Base-by-base conservation (phyloP, 2,329 filamentous ascomycete species). In the Grosmannia serpens region DNA sequence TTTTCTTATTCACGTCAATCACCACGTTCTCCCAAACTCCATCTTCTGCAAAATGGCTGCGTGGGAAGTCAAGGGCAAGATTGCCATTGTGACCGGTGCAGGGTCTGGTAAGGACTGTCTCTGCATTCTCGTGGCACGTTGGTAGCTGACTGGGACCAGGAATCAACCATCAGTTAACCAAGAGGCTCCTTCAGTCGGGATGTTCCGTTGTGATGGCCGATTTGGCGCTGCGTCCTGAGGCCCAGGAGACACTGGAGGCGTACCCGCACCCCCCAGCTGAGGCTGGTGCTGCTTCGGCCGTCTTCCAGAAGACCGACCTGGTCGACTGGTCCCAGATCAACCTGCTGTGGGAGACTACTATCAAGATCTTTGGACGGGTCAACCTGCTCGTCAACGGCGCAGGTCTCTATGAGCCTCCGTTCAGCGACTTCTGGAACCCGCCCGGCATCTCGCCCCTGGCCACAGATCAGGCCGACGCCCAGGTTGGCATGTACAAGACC, bases 61-160 rank as follows among this genome's bases (percentile, higher is more conserved):
- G 8, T 57, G 41, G 24, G 49, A 57, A 9, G 51, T 57, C 55
- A 57, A 57, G 31, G 74, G 72, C 58, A 77, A 74, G 65, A 73
- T 76, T 24, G 79, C 79, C 13, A 77, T 82, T 53, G 69, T 82
- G 31, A 82, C 78, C 15, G 79, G 79, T 33, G 78, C 76, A 44
- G 78, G 79, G 29, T 80, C 77, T 49, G 78, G 78, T 75, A 67
- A 22, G 7, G 6, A 31, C 29, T 38, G 26, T n/a, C 31, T 15
- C 11, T 27, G 8, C 8, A 20, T 59, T 47, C n/a, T 2, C 10
- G 3, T 9, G 49, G 5, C 13, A 35, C 29, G 24, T 8, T 44
- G 4, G 20, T 29, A 24, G 13, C 38, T 44, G 20, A 44, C 38
- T 44, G 15, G 4, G 22, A 22, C 17, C 33, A 73, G 72, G 73